Evolutionary conservation across 2,329 filamentous ascomycete species (phyloP).

Genomic region (Nothopassalora personata): DNA sequence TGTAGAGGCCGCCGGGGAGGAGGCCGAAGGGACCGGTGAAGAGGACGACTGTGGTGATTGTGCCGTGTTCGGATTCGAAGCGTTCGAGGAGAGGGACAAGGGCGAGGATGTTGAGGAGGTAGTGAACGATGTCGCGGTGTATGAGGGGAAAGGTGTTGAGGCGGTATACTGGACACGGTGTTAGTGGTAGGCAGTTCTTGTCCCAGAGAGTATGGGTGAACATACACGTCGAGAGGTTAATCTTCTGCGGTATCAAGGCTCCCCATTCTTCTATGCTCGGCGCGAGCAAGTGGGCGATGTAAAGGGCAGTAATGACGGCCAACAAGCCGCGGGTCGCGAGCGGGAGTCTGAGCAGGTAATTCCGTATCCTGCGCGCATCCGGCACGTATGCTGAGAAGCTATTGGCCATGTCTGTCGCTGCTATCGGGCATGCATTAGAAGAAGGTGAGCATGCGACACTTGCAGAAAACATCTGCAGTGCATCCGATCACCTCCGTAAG

Average conservation of each 20-base stretch:
- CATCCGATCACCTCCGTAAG: background rate
- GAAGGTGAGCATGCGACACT: background rate
- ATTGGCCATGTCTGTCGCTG: conserved; percentile 1
- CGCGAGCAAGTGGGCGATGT: conserved; percentile 62
- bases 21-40: conserved; percentile 66
- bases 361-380: conserved; percentile 67
- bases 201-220: conserved; percentile 18
- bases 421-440: background rate
- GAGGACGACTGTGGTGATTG: conserved; percentile 75
- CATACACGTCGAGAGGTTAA: conserved; percentile 66
- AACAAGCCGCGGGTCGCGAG: conserved; percentile 74
- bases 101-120: conserved; percentile 71
- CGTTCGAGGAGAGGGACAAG: conserved; percentile 84
- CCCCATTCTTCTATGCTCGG: conserved; percentile 75
- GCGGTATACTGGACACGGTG: conserved; percentile 66
- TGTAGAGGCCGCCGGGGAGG: conserved; percentile 75
- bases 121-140: conserved; percentile 75
- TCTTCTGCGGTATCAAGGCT: conserved; percentile 68
- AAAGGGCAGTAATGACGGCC: conserved; percentile 61
- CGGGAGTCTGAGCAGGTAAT: conserved; percentile 79
- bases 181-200: background rate
- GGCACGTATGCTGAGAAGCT: conserved; percentile 43
- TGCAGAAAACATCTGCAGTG: background rate
- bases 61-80: conserved; percentile 90
- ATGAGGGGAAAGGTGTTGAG: conserved; percentile 89